Evolutionary conservation across 208 protist species (phyloP).

Genomic region (Crithidia bombi): DNA sequence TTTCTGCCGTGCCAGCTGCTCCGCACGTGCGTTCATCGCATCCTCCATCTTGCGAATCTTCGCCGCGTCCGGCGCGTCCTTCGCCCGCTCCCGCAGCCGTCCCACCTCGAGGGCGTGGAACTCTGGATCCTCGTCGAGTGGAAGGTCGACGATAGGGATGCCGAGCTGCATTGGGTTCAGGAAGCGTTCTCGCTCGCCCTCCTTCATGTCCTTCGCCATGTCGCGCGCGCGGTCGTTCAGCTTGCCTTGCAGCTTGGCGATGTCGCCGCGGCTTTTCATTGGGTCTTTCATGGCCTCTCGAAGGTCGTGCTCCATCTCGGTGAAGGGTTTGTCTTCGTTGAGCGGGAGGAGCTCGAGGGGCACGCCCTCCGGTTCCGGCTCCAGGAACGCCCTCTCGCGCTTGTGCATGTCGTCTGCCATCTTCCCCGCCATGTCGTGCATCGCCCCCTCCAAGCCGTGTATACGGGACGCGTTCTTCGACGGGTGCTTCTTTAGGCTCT

Average conservation of each 20-base stretch:
- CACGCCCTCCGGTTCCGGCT: constrained; percentile 53
- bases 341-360: constrained; percentile 55
- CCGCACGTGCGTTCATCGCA: constrained; percentile 48
- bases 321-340: constrained; percentile 55
- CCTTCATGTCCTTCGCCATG: constrained; percentile 57
- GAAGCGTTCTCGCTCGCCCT: constrained; percentile 55
- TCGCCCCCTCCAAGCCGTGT: constrained; percentile 39
- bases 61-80: constrained; percentile 33
- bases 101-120: constrained; percentile 66
- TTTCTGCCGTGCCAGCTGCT: constrained; percentile 44
- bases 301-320: constrained; percentile 49
- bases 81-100: constrained; percentile 49
- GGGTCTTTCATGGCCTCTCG: constrained; percentile 38
- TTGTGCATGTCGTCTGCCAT: constrained; percentile 52
- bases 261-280: constrained; percentile 14
- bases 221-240: constrained; percentile 51
- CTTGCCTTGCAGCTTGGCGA: constrained; percentile 41
- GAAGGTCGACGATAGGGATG: constrained; percentile 45
- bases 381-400: constrained; percentile 51
- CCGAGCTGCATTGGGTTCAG: constrained; percentile 61
- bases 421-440: constrained; percentile 33
- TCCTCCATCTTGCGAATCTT: constrained; percentile 48
- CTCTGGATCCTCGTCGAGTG: constrained; percentile 53
- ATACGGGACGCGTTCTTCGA: constrained; percentile 48
- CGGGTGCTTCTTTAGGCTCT: constrained; percentile 33